Base-by-base conservation (phyloP, 2,329 filamentous ascomycete genomes). In the Truncatella angustata region DNA sequence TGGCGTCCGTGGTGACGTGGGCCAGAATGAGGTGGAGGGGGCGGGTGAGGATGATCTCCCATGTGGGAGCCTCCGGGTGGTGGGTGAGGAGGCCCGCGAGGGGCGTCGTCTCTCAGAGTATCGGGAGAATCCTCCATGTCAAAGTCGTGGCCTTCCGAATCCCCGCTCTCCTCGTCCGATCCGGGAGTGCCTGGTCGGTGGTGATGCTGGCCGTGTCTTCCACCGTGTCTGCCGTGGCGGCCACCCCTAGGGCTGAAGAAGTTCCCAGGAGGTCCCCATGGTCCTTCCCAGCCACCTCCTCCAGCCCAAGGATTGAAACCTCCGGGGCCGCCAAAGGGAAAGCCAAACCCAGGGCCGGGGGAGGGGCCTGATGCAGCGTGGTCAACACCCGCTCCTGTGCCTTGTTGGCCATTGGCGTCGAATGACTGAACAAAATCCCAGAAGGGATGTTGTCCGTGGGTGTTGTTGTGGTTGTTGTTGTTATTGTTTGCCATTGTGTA, bases 381-480 rank as follows among this genome's bases (percentile, higher is more conserved):
- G 52, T 75, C 73, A 50, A 73, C 67, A 43, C 73, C 71, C 16
- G 63, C 63, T 37, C 72, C 70, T 20, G 60, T 39, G 44, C 53
- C 51, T 32, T 65, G 58, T 37, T 52, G 51, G 35, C 61, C 59
- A 37, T 59, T 62, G 20, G 67, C 65, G 53, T 69, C 65, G 28
- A 70, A 56, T 20, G 64, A 62, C 54, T 66, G 66, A 56, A 72
- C 44, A 51, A 71, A 73, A 50, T 73, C 64, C 63, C 63, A 64
- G 24, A 65, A 63, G 53, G 59, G 54, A 28, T 36, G 37, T 45
- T 56, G 56, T 3, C 42, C 53, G 26, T 54, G 37, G 42, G 54
- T 61, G 47, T 54, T 44, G 24, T 24, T 39, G n/a, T n/a, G n/a
- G n/a, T n/a, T 32, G 20, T 43, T 59, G 21, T 61, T 55, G 55